Evolutionary conservation across 2,329 filamentous ascomycete species (phyloP), one percentile per base, ranked within the genome.

Genomic region (Metarhizium humberi): DNA sequence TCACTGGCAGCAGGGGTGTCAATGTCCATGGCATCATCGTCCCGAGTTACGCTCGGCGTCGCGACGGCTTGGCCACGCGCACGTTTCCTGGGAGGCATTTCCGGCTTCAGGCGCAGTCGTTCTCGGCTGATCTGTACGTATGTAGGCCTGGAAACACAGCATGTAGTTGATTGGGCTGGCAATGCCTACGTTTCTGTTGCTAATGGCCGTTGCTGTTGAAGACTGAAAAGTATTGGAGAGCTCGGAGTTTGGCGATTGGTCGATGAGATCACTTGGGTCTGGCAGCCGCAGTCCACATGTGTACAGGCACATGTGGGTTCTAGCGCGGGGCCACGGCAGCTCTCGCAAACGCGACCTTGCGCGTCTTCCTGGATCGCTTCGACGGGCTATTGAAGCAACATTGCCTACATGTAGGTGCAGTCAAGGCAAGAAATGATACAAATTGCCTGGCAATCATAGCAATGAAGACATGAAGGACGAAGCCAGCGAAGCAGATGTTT

Each of bases 41-140:
- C 78, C 61, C 71, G 74, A 50, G 70, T 66, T 7, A 75, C 72
- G 14, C 77, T 76, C 8, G 78, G 79, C n/a, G 82, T 85, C 14
- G 82, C 80, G 51, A 78, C 76, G 36, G 80, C 76, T 54, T 76
- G 77, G 48, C 77, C 72, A 64, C 82, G 86, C 42, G 79, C 78
- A 64, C 83, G 86, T 69, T 90, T 91, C 60, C 82, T 80, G 1
- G 86, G 86, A 54, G 86, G 82, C 86, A 90, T 90, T 49, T 60
- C 66, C 56, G 53, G 29, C 7, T 16, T n/a, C 32, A 34, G 10
- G 36, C 45, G 20, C 29, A 34, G 6, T 42, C 29, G 30, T 43
- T 47, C 8, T 10, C 25, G 13, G 13, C 13, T 38, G 13, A 6
- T 18, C n/a, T 25, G 16, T 34, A 16, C 1, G 6, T 3, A 34